Percentiles rank a stretch among this genome's conserved stretches.
phyloP scores from a whole-genome alignment of 2,329 filamentous ascomycete species.

The Monosporascus cannonballus region DNA sequence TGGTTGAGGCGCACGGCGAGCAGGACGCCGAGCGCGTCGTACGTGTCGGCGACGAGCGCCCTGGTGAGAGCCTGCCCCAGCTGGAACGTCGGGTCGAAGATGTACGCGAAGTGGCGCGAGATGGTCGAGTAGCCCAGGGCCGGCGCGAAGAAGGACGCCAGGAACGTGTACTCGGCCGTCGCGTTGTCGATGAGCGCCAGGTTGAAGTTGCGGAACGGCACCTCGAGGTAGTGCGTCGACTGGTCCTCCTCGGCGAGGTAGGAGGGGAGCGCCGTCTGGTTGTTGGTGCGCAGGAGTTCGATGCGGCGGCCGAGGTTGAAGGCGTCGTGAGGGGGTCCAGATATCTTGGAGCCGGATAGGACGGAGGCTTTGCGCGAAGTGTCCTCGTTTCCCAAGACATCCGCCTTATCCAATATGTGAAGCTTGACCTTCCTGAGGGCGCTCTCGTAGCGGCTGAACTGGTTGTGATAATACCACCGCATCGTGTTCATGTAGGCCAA shows the following conservation, averaged over 20 bases:
- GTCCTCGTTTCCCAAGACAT: slow-evolving; percentile 77
- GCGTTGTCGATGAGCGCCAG: slow-evolving; percentile 90
- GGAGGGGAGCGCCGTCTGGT: slow-evolving; percentile 72
- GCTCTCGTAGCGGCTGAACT: slow-evolving; percentile 82
- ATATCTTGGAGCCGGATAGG: slow-evolving; percentile 43
- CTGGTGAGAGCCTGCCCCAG: slow-evolving; percentile 74
- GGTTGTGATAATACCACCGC: slow-evolving; percentile 94
- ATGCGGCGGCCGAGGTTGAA: slow-evolving; percentile 84
- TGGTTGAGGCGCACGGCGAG: slow-evolving; percentile 93
- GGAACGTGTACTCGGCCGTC: slow-evolving; percentile 89
- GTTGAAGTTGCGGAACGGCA: slow-evolving; percentile 91
- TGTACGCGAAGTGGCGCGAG: slow-evolving; percentile 75
- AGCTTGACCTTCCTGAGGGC: slow-evolving; percentile 80
- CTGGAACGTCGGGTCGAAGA: slow-evolving; percentile 86
- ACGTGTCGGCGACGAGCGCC: slow-evolving; percentile 66
- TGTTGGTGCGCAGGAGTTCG: slow-evolving; percentile 70
- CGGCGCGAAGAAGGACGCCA: slow-evolving; percentile 83
- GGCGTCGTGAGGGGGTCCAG: slow-evolving; percentile 68
- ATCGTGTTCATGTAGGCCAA: slow-evolving; percentile 97
- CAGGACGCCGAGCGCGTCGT: slow-evolving; percentile 79
- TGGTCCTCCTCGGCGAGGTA: slow-evolving; percentile 90
- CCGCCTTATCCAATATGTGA: slow-evolving; percentile 74
- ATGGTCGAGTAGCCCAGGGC: slow-evolving; percentile 69
- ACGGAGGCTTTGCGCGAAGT: slow-evolving; percentile 57
- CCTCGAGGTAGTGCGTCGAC: slow-evolving; percentile 77